Evolutionary conservation across 768 basidiomycete genomes (phyloP).

Genomic region (Melanogaster broomeanus): DNA sequence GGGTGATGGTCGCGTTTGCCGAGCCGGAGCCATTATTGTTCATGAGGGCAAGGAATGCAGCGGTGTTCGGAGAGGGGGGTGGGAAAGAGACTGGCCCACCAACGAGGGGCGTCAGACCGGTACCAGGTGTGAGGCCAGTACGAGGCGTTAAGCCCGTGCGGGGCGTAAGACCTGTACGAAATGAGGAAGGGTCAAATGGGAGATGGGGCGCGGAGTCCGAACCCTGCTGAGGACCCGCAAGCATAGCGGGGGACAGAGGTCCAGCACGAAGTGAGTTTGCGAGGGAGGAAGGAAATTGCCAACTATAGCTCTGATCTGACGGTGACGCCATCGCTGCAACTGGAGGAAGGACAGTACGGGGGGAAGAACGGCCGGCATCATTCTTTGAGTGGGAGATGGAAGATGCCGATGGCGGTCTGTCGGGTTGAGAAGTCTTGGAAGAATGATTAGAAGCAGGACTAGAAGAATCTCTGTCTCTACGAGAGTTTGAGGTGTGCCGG

Average conservation of each 20-base stretch:
- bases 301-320: slow-evolving; percentile 47
- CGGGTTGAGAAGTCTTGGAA: slow-evolving; percentile 36
- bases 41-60: slow-evolving; percentile 92
- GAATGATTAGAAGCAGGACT: slow-evolving; percentile 37
- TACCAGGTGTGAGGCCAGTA: slow-evolving; percentile 77
- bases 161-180: slow-evolving; percentile 87
- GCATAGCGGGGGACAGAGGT: slow-evolving; percentile 95
- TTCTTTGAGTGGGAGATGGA: slow-evolving; percentile 33
- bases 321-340: slow-evolving; percentile 73
- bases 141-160: slow-evolving; percentile 83
- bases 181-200: slow-evolving; percentile 68
- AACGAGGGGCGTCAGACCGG: slow-evolving; percentile 80
- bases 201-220: slow-evolving; percentile 38
- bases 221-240: slow-evolving; percentile 75
- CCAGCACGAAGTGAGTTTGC: slow-evolving; percentile 86
- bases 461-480: slow-evolving; percentile 34
- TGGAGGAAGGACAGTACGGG: slow-evolving; percentile 81
- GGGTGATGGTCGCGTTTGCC: slow-evolving; percentile 54
- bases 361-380: slow-evolving; percentile 36
- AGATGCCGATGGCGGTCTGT: slow-evolving; percentile 36
- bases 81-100: slow-evolving; percentile 78
- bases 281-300: slow-evolving; percentile 65
- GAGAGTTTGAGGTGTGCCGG: slow-evolving; percentile 40
- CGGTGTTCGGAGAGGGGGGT: slow-evolving; percentile 83
- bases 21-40: slow-evolving; percentile 48